Evolutionary conservation across 257 asterid genomes (phyloP), one percentile per base, ranked within the genome.

Genomic region (Penstemon barbatus): DNA sequence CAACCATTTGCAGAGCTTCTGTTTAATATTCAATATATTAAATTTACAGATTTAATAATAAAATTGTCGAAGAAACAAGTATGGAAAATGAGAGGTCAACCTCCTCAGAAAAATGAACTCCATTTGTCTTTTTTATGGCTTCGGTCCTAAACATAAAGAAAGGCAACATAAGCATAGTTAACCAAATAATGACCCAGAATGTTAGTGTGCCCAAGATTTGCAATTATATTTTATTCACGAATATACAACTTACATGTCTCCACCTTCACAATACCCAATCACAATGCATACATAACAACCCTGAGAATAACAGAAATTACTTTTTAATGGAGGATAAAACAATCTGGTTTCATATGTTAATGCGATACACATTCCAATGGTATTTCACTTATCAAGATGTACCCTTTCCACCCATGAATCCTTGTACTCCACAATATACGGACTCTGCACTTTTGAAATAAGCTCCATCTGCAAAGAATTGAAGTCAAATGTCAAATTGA

Each of bases 321-420:
- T 41, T 37, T 69, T 61, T 71, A 65, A 73, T 61, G 43, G 71
- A 55, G 25, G 10, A 57, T 18, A 42, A 61, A 74, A 49, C 57
- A 42, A 36, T 19, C 42, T 65, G 64, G 53, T 25, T 25, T 25
- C 33, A 25, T 25, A 1, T 25, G 33, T 25, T 25, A 25, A 2
- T 25, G 33, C 2, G 33, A 25, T 25, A 25, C 33, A 25, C 2
- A 25, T 25, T 25, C 33, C 33, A 25, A 25, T 25, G 33, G 33
- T 1, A 25, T 25, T 25, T 25, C 33, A 25, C 2, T 1, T 40
- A 41, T 40, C 55, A 15, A 46, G 65, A 57, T 85, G 6, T 74
- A 94, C 99, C 97, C 88, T 91, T 81, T 94, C 99, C 80, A 94
- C 99, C 99, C 99, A 94, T 45, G 99, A 94, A 81, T 94, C 98